These are phyloP conservation scores for Pugionium dolabratum DNA, from an alignment of 345 rosid species.

Conservation along the genomic window DNA sequence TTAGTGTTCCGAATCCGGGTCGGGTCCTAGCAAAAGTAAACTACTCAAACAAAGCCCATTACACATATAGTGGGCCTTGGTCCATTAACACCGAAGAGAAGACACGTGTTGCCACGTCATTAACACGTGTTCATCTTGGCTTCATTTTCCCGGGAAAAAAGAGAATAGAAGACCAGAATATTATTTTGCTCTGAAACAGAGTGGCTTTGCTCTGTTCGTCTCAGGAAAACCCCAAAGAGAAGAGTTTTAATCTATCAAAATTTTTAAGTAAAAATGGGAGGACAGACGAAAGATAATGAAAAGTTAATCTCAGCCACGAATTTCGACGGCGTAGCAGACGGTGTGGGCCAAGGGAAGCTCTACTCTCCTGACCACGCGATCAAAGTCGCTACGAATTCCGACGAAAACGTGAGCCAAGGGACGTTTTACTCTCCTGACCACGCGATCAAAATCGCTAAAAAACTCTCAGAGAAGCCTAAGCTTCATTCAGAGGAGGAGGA, in stretches of 20 bases:
- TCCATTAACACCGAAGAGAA: background rate
- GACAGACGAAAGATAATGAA: too few relatives aligned
- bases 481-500: background rate
- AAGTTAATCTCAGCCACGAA: constrained; percentile 27
- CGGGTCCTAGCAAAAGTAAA: too few relatives aligned
- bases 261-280: too few relatives aligned
- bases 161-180: constrained; percentile 14
- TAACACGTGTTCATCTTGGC: background rate
- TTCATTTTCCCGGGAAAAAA: constrained; percentile 37
- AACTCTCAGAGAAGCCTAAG: background rate
- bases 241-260: background rate
- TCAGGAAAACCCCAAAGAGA: background rate
- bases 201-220: constrained; percentile 38
- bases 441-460: constrained; percentile 29
- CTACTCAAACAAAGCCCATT: too few relatives aligned
- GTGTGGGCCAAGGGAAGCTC: constrained; percentile 35
- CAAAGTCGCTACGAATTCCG: constrained; percentile 20
- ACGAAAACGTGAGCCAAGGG: constrained; percentile 29
- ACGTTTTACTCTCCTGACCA: constrained; percentile 25
- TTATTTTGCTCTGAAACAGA: background rate
- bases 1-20: background rate
- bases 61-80: constrained; percentile 2
- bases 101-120: constrained; percentile 34
- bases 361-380: constrained; percentile 37
- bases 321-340: constrained; percentile 26